Conservation (phyloP, 1,139 yeast species). For the Ogataea hybrid region DNA sequence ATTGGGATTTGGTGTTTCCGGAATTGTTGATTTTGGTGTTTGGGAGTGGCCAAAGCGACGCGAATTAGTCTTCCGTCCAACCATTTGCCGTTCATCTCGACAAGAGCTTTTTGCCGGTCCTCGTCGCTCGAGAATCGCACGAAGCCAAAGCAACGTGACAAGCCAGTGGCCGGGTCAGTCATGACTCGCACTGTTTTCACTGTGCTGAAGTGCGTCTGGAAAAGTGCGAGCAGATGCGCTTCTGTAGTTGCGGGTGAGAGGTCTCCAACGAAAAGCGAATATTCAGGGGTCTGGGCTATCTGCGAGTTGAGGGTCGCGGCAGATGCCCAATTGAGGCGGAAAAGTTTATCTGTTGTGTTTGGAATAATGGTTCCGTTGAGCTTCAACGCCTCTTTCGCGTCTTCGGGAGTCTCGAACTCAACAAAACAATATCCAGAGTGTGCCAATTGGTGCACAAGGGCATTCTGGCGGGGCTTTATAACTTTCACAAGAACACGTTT, state of each 20-base stretch:
- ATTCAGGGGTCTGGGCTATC: slow-evolving; percentile 48
- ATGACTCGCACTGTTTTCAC: slow-evolving; percentile 85
- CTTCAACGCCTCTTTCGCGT: slow-evolving; percentile 68
- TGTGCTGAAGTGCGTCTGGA: slow-evolving; percentile 69
- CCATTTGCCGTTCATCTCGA: slow-evolving; percentile 79
- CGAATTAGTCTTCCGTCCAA: slow-evolving; percentile 75
- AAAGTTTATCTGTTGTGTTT: slow-evolving; percentile 48
- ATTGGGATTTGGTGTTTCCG: slow-evolving; percentile 20
- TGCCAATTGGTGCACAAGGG: slow-evolving; percentile 31
- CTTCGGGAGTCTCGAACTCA: slow-evolving; percentile 64
- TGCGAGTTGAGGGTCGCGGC: slow-evolving; percentile 53
- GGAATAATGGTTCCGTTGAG: slow-evolving; percentile 74
- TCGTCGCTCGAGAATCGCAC: slow-evolving; percentile 73
- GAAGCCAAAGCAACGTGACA: slow-evolving; percentile 87
- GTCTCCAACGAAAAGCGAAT: slow-evolving; percentile 84
- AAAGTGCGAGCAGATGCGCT: slow-evolving; percentile 60
- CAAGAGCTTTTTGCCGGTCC: slow-evolving; percentile 72
- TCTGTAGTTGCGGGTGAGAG: slow-evolving; percentile 77
- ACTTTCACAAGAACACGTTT: slow-evolving; percentile 54
- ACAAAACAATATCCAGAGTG: slow-evolving; percentile 86
- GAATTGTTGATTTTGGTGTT: slow-evolving; percentile 39
- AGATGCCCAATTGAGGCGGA: slow-evolving; percentile 85
- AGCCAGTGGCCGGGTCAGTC: slow-evolving; percentile 74
- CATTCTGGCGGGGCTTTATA: slow-evolving; percentile 46
- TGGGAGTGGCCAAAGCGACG: slow-evolving; percentile 73